phyloP scores from a whole-genome alignment of 2,329 filamentous ascomycete species.

The Bipolaris zeicola region DNA sequence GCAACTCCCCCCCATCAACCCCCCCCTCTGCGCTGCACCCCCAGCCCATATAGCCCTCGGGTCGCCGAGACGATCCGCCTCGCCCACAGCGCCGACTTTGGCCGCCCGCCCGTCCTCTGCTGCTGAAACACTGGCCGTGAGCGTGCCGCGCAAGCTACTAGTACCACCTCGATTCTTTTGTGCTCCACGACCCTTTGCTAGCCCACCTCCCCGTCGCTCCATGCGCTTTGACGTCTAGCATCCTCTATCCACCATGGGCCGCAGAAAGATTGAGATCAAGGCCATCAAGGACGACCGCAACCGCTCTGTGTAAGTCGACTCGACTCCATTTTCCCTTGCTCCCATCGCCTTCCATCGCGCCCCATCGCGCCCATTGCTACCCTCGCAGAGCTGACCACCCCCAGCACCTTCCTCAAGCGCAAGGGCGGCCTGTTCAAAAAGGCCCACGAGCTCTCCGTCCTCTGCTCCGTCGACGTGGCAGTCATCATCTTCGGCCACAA shows the following conservation, averaged over 20 bases:
- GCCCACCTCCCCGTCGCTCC: slow-evolving; percentile 21
- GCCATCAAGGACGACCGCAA: slow-evolving; percentile 99
- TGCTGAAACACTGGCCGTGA: slow-evolving; percentile 36
- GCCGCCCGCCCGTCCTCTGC: slow-evolving; percentile 22
- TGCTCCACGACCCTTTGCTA: slow-evolving; percentile 29
- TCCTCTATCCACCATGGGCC: slow-evolving; percentile 70
- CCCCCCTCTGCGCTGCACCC: slow-evolving; percentile 11
- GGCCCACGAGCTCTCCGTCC: slow-evolving; percentile 95
- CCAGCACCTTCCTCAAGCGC: slow-evolving; percentile 94
- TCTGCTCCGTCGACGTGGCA: slow-evolving; percentile 97
- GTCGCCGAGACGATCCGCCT: slow-evolving; percentile 23
- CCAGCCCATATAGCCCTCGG: slow-evolving; percentile 31
- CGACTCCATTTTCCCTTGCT: background rate
- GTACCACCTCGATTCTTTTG: slow-evolving; percentile 24
- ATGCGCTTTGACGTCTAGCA: slow-evolving; percentile 39
- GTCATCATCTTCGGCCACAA: slow-evolving; percentile 99
- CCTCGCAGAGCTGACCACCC: slow-evolving; percentile 22
- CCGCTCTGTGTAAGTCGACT: slow-evolving; percentile 81
- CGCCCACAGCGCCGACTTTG: slow-evolving; percentile 26
- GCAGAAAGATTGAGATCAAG: slow-evolving; percentile 99
- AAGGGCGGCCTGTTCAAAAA: slow-evolving; percentile 99
- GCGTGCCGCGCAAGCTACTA: slow-evolving; percentile 31
- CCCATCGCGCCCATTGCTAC: slow-evolving; percentile 21
- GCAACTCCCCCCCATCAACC: slow-evolving; percentile 15
- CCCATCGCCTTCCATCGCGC: background rate